Evolutionary conservation across 1,139 yeast species (phyloP), one percentile per base, ranked within the genome.

Genomic region (Candida sanyaensis): DNA sequence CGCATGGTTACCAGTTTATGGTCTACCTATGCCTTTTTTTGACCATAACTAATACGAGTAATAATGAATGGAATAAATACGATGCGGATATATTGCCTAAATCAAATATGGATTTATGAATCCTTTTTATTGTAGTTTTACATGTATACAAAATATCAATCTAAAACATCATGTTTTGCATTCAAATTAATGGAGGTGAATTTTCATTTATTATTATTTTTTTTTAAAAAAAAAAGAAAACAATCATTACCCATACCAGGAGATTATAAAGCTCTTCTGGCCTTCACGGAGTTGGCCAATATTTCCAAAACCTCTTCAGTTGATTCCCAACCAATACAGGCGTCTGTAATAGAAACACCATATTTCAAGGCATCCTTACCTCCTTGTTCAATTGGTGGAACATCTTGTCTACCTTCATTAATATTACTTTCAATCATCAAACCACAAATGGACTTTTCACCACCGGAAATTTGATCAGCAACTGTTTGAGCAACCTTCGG

Each of bases 321-420:
- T 44, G 88, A 75, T 54, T 90, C 96, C 96, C 96, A 91, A 49
- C 87, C 78, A 47, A 93, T 96, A 76, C 99, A 93, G 31, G 95
- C 96, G 68, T 93, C 99, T 50, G 99, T 93, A 68, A 93, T 90
- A 49, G 96, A 87, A 51, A 91, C 97, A 73, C 99, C 99, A 76
- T 92, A 90, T 68, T 90, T 87, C 72, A 93, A 81, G 43, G 83
- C 83, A 13, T 74, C 71, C 66, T 86, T 87, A 43, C 59, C 59
- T 58, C 91, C 72, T 60, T 81, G 83, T 42, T 78, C 74, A 13
- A 59, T 55, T 21, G 71, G 64, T 53, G 96, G 93, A 68, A 89
- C 87, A 55, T 82, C 78, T 73, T 93, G 99, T 68, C 86, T 86
- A 59, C 99, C 99, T 69, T 88, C 97, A 66, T 86, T 81, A 65